A percentile compares a stretch with the other conserved stretches of the same genome.
Evolutionary conservation across 108 stramenopile genomes (phyloP).

Genomic region (Hondaea fermentalgiana): DNA sequence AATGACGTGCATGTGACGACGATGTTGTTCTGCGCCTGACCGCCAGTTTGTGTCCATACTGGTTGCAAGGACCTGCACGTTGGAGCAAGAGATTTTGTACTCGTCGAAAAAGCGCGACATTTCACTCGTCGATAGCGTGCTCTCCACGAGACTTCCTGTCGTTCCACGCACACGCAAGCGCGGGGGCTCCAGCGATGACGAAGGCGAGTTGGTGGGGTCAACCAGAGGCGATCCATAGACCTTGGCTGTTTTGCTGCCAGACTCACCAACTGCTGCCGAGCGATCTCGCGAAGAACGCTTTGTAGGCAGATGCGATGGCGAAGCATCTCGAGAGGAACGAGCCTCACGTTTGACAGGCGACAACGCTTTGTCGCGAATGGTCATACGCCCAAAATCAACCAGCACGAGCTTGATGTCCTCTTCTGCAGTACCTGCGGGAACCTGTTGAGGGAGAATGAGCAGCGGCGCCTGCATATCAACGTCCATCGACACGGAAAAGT

Average conservation of each 20-base stretch:
- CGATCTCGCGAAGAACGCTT: neutral
- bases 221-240: too few relatives aligned
- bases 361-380: neutral
- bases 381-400: neutral
- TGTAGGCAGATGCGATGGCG: neutral
- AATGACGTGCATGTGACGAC: neutral
- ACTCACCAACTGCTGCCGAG: too few relatives aligned
- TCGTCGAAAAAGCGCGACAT: neutral
- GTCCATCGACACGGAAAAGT: constrained; percentile 17
- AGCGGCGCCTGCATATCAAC: constrained; percentile 4
- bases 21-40: neutral
- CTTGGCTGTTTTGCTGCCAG: neutral
- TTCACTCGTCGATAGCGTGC: neutral
- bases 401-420: constrained; percentile 6
- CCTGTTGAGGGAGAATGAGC: neutral
- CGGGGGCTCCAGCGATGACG: neutral
- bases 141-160: neutral
- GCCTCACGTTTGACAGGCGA: neutral
- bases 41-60: neutral
- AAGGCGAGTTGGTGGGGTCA: neutral
- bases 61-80: neutral
- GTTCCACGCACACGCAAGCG: neutral
- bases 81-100: neutral
- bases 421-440: neutral
- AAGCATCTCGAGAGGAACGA: neutral